These are phyloP conservation scores for Suillus decipiens DNA, from an alignment of 768 basidiomycete species.

Conservation along the genomic window DNA sequence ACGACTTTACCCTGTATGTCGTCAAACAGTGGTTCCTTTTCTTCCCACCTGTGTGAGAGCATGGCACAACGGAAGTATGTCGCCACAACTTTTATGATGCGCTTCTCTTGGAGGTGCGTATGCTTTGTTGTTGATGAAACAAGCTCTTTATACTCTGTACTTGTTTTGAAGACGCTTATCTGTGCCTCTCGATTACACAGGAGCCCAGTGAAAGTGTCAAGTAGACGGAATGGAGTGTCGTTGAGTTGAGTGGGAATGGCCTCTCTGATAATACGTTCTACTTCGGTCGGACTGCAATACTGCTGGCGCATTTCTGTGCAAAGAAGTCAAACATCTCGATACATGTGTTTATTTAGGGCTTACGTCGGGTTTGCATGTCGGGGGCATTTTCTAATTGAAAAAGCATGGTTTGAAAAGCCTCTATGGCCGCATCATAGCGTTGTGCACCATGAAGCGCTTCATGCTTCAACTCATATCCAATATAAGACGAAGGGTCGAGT, in stretches of 20 bases:
- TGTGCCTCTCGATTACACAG: not conserved
- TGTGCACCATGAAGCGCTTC: not conserved
- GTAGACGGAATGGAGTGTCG: not conserved
- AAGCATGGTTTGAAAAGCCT: not conserved
- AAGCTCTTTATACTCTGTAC: not conserved
- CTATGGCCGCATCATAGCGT: not conserved
- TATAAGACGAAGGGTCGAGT: not conserved
- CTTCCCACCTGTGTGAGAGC: slow-evolving; percentile 3
- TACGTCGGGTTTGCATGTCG: not conserved
- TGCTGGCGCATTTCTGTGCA: not conserved
- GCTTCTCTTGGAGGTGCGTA: not conserved
- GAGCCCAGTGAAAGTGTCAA: not conserved
- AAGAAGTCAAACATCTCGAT: not conserved
- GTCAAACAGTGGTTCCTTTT: not conserved
- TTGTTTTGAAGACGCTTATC: not conserved
- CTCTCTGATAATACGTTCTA: not conserved
- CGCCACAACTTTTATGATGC: not conserved
- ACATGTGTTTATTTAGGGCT: not conserved
- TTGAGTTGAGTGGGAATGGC: not conserved
- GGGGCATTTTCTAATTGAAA: not conserved
- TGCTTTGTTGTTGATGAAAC: not conserved
- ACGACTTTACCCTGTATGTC: not conserved
- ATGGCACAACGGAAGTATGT: slow-evolving; percentile 1
- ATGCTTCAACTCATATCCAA: not conserved
- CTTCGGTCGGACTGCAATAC: not conserved